A percentile compares a stretch with the other conserved stretches of the same genome.
These are phyloP conservation scores for Capronia epimyces DNA, from an alignment of 2,329 filamentous ascomycete genomes.

Conservation along the genomic window DNA sequence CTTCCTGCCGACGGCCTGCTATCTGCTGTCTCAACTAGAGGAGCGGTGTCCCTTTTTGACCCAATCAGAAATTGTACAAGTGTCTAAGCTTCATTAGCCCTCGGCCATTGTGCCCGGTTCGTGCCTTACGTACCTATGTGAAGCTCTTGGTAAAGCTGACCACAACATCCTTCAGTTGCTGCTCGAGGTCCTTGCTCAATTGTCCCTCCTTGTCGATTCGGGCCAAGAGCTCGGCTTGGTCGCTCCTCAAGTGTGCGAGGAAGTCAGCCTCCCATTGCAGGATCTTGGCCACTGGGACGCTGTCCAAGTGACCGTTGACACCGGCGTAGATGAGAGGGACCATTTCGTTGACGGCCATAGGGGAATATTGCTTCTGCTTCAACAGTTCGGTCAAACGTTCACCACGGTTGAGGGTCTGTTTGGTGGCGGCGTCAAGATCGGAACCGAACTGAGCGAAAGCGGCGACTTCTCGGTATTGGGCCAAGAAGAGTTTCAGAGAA, in stretches of 20 bases:
- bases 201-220: slow-evolving; percentile 94
- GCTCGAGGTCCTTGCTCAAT: slow-evolving; percentile 83
- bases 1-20: slow-evolving; percentile 3
- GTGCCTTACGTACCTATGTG: slow-evolving; percentile 41
- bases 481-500: slow-evolving; percentile 99
- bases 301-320: slow-evolving; percentile 95
- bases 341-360: slow-evolving; percentile 99
- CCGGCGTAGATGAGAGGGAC: slow-evolving; percentile 98
- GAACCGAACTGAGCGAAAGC: slow-evolving; percentile 99
- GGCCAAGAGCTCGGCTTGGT: slow-evolving; percentile 75
- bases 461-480: slow-evolving; percentile 99
- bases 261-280: slow-evolving; percentile 92
- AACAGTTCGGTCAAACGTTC: slow-evolving; percentile 97
- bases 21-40: slow-evolving; percentile 15
- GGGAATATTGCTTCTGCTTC: slow-evolving; percentile 99
- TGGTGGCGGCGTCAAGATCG: slow-evolving; percentile 96
- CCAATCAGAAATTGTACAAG: slow-evolving; percentile 27
- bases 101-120: background rate
- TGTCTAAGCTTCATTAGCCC: slow-evolving; percentile 7
- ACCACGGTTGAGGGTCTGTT: slow-evolving; percentile 97
- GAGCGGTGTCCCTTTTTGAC: slow-evolving; percentile 16
- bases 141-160: slow-evolving; percentile 90
- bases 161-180: slow-evolving; percentile 62
- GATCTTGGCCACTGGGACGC: slow-evolving; percentile 83
- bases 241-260: slow-evolving; percentile 83